Evolutionary conservation across 148 eudicot species (phyloP), one percentile per base, ranked within the genome.

Genomic region (Cornus controversa): DNA sequence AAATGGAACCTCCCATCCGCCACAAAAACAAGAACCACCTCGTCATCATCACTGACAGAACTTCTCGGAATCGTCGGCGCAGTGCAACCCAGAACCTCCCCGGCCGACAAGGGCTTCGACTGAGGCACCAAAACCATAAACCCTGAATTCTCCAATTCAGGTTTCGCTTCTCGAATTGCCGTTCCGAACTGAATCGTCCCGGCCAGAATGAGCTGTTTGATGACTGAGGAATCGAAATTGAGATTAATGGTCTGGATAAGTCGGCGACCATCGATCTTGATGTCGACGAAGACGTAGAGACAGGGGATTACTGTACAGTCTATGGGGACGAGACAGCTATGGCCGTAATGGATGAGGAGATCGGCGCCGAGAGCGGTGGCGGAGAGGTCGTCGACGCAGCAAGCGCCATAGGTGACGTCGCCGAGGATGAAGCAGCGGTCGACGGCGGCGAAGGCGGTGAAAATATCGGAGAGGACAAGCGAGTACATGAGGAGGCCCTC

Each of bases 1-100:
- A 95, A 81, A 87, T 95, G 98, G 75, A 95, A 95, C 85, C 98
- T 90, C 85, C 97, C 97, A 82, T 94, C 98, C 1, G 97, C 89
- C 37, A 95, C 97, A 82, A 95, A 95, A 4, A 95, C 75, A 23
- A 91, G 75, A 67, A 88, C 97, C 42, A 83, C 80, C 64, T 95
- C 93, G 16, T 66, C 75, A 31, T 70, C 85, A 24, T 63, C 71
- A 14, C 20, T 82, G 47, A 66, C 71, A 64, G 63, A 72, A 54
- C 8, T 57, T 47, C 65, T 80, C 2, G 75, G 58, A 67, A 95
- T 84, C 36, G 78, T 86, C 3, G 97, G 97, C 0, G 97, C 97
- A 2, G 97, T 95, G 50, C 99, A 95, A 1, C 99, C 99, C 4
- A 93, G 85, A 9, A 95, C 96, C 78, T 95, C 99, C 70, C 97